Evolutionary conservation across 2,329 filamentous ascomycete species (phyloP), one percentile per base, ranked within the genome.

Genomic region (Cryphonectria naterciae): DNA sequence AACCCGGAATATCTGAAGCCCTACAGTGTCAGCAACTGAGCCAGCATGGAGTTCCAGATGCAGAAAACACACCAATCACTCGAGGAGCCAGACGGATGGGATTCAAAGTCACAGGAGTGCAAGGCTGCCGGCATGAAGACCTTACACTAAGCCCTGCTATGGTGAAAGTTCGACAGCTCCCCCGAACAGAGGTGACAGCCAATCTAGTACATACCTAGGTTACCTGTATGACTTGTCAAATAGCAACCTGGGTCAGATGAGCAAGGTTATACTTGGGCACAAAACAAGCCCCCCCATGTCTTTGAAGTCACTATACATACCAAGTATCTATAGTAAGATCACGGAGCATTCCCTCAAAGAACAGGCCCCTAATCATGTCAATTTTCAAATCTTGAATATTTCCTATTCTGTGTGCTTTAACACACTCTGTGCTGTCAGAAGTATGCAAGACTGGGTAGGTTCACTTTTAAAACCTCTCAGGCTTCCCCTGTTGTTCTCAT

Each of bases 1-100:
- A 89, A 98, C 78, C 86, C 91, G 0, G 91, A 94, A 60, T 98
- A 98, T 82, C 86, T 99, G 77, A 89, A 88, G 75, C 87, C 91
- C 54, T 96, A 93, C 80, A 89, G 86, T 75, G 86, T 89, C 68
- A 84, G 81, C 58, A 79, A 80, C 67, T 81, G 81, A 84, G 65
- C 61, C 61, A 63, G 32, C 28, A 17, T 22, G 4, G 65, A 19
- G 46, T 10, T 13, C n/a, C 35, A 43, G 41, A 41, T 43, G n/a
- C 41, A 62, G 4, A 15, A 46, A 10, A 56, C 25, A 49, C 28
- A 39, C 46, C n/a, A 56, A 28, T 19, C 7, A 13, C 19, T 19
- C 22, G 10, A 17, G 13, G 43, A 8, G 25, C 62, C 41, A 35
- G n/a, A n/a, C 17, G 25, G 32, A 65, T 22, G 28, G 41, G 11